Conservation (phyloP, 1,139 yeast genomes). For the Hansenula sp. region DNA sequence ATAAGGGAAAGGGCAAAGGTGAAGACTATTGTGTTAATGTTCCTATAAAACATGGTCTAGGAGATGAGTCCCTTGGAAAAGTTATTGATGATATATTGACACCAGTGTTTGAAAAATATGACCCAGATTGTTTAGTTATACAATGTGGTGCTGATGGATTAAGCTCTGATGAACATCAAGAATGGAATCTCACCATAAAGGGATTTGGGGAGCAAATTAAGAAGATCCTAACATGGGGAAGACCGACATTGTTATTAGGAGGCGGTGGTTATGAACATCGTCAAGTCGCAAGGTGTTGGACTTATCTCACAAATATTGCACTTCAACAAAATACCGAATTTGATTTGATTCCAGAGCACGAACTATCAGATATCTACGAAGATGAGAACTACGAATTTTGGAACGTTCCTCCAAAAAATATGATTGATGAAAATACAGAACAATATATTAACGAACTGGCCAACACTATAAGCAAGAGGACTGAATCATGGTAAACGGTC, state of each 20-base stretch:
- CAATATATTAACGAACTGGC: constrained; percentile 22
- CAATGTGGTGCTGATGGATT: constrained; percentile 78
- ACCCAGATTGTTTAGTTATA: constrained; percentile 54
- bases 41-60: constrained; percentile 55
- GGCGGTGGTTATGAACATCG: constrained; percentile 76
- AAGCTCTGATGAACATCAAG: constrained; percentile 50
- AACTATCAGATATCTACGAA: constrained; percentile 39
- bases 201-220: constrained; percentile 42
- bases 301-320: constrained; percentile 45
- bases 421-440: constrained; percentile 38
- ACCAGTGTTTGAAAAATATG: constrained; percentile 36
- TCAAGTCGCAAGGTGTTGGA: constrained; percentile 65
- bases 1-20: constrained; percentile 36
- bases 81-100: constrained; percentile 39
- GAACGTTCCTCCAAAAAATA: constrained; percentile 31
- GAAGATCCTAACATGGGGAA: constrained; percentile 29
- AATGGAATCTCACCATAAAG: constrained; percentile 64
- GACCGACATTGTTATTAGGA: constrained; percentile 51
- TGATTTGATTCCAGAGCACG: constrained; percentile 53
- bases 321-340: constrained; percentile 7
- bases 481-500: constrained; percentile 5
- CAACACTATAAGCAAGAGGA: constrained; percentile 1
- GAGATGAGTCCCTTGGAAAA: constrained; percentile 38
- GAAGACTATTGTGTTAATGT: constrained; percentile 42
- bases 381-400: constrained; percentile 50